Conservation (phyloP, 192 early-diverging fungal species). For the Coemansia sp. region DNA sequence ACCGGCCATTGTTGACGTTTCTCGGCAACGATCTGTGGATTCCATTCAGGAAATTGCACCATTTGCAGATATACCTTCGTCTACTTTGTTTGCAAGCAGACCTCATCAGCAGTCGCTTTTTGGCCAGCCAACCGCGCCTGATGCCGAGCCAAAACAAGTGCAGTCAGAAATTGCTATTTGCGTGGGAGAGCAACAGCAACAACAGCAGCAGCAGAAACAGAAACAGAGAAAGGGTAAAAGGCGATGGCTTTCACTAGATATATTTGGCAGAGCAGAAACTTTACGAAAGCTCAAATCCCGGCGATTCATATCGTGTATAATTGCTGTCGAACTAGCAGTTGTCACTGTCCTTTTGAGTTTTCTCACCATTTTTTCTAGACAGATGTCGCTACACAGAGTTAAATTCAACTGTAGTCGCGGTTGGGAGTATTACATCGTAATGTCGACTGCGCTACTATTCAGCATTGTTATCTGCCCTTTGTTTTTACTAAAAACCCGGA, state of each 20-base stretch:
- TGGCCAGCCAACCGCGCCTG: neutral
- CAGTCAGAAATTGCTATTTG: neutral
- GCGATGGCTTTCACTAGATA: neutral
- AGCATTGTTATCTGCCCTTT: conserved; percentile 7
- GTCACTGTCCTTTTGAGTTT: conserved; percentile 7
- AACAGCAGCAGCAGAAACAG: neutral
- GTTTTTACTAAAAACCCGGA: conserved; percentile 13
- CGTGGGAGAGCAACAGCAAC: no score
- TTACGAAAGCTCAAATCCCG: conserved; percentile 12
- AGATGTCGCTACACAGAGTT: conserved; percentile 17
- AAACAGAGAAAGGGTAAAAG: neutral
- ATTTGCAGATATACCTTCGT: neutral
- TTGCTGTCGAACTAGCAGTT: neutral
- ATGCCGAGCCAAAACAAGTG: neutral
- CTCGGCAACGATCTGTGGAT: neutral
- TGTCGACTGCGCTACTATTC: neutral
- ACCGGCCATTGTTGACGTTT: neutral
- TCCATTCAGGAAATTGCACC: conserved; percentile 3
- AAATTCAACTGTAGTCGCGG: conserved; percentile 25
- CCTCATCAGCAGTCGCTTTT: neutral
- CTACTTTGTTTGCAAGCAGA: neutral
- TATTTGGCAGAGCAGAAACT: neutral
- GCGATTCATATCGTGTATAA: conserved; percentile 11
- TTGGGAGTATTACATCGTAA: conserved; percentile 13
- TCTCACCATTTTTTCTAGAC: conserved; percentile 18